Conservation (phyloP, 2,329 filamentous ascomycete genomes). For the Scedosporium apiospermum region DNA sequence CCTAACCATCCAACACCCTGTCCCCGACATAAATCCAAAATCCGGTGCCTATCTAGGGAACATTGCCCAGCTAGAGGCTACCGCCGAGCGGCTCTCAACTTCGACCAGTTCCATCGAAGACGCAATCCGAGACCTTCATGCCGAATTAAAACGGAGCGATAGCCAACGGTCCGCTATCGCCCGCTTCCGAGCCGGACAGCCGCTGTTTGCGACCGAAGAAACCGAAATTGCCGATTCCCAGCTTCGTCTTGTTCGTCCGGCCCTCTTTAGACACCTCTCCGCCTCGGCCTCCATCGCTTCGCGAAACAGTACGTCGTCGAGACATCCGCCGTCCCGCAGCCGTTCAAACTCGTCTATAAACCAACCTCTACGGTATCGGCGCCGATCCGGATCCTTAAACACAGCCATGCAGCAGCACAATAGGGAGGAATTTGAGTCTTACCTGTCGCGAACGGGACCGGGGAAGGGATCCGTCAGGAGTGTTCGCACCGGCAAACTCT, state of each 20-base stretch:
- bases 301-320: conserved; percentile 37
- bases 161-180: conserved; percentile 55
- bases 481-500: conserved; percentile 38
- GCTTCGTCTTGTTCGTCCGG: conserved; percentile 16
- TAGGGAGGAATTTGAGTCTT: conserved; percentile 17
- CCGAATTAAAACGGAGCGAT: conserved; percentile 61
- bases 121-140: conserved; percentile 64
- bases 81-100: conserved; percentile 63
- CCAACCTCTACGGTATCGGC: background rate
- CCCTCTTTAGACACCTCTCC: conserved; percentile 34
- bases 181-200: conserved; percentile 23
- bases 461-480: conserved; percentile 45
- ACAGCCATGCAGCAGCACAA: conserved; percentile 17
- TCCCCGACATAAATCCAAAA: conserved; percentile 51
- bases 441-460: conserved; percentile 41
- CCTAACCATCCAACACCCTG: conserved; percentile 44
- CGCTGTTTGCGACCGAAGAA: background rate
- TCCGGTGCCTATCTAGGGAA: conserved; percentile 55
- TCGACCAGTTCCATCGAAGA: conserved; percentile 63
- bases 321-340: background rate
- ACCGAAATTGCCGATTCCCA: conserved; percentile 9
- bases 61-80: conserved; percentile 65
- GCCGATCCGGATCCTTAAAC: conserved; percentile 4
- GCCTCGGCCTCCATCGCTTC: conserved; percentile 50
- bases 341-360: background rate